Conservation (phyloP, 495 filamentous ascomycete species). For the Podospora pseudopauciseta region DNA sequence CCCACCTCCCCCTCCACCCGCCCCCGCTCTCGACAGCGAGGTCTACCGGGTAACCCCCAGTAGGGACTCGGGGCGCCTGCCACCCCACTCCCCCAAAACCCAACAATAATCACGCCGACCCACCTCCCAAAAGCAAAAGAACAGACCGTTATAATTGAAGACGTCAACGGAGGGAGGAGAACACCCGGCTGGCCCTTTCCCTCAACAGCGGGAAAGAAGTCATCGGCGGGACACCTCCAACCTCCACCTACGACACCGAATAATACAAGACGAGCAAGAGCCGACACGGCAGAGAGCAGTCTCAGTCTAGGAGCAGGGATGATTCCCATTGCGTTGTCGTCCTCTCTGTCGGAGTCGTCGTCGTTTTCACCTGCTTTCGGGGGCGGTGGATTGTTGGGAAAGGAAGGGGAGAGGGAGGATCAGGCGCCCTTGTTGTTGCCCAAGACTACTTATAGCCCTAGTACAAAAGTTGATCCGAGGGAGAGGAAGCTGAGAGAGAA, state of each 20-base stretch:
- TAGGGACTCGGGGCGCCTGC: slow-evolving; percentile 15
- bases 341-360: slow-evolving; percentile 3
- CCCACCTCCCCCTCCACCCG: not conserved
- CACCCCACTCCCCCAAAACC: not conserved
- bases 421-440: not conserved
- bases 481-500: not conserved
- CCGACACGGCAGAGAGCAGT: not conserved
- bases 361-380: not conserved
- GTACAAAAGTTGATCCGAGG: not conserved
- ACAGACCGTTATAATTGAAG: not conserved
- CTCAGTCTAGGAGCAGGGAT: not conserved
- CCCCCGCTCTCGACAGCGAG: not conserved
- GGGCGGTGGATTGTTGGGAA: not conserved
- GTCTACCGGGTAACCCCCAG: not conserved
- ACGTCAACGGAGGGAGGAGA: not conserved
- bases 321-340: slow-evolving; percentile 13
- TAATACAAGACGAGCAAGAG: not conserved
- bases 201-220: not conserved
- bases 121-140: not conserved
- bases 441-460: not conserved
- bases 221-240: not conserved
- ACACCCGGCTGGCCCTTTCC: not conserved
- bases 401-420: not conserved
- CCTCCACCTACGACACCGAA: not conserved
- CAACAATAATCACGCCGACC: not conserved